Percentiles rank a stretch among this genome's conserved stretches.
phyloP scores from a whole-genome alignment of 352 stramenopile species.

The Globisporangium parvum region DNA sequence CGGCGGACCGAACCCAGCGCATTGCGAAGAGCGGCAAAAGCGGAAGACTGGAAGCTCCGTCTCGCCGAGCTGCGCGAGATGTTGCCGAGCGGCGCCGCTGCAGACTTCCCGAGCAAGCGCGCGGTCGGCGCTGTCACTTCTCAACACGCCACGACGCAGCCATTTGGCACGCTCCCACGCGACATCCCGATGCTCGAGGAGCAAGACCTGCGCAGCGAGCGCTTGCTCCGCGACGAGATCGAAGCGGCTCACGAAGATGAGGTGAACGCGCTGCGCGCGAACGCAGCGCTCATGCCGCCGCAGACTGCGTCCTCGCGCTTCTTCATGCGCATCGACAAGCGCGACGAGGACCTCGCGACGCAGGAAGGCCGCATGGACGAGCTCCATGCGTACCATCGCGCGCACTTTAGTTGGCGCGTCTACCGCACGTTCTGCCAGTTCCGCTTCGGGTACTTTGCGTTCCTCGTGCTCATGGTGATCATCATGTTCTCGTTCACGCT shows the following conservation, averaged over 20 bases:
- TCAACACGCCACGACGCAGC: neutral
- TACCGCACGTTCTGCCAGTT: conserved; percentile 73
- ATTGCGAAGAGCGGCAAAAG: neutral
- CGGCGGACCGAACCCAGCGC: conserved; percentile 1
- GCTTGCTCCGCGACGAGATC: neutral
- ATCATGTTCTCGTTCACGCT: conserved; percentile 82
- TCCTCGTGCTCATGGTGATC: conserved; percentile 79
- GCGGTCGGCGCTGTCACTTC: neutral
- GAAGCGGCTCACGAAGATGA: neutral
- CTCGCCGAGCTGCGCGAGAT: conserved; percentile 14
- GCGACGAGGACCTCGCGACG: conserved; percentile 41
- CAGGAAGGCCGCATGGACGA: conserved; percentile 47
- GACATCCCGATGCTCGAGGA: conserved; percentile 17
- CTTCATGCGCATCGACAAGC: conserved; percentile 18
- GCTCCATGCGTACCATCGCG: conserved; percentile 38
- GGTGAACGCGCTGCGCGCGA: neutral
- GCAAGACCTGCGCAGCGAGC: neutral
- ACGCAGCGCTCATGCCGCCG: conserved; percentile 2
- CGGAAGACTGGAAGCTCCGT: conserved; percentile 9
- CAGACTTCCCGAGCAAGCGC: conserved; percentile 2
- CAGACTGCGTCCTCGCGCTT: conserved; percentile 7
- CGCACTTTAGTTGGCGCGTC: conserved; percentile 46
- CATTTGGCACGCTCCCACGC: conserved; percentile 1
- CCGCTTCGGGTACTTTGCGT: conserved; percentile 71
- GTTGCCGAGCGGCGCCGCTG: conserved; percentile 1